Conservation (phyloP, 2,329 filamentous ascomycete genomes). For the Penicillium sp. region DNA sequence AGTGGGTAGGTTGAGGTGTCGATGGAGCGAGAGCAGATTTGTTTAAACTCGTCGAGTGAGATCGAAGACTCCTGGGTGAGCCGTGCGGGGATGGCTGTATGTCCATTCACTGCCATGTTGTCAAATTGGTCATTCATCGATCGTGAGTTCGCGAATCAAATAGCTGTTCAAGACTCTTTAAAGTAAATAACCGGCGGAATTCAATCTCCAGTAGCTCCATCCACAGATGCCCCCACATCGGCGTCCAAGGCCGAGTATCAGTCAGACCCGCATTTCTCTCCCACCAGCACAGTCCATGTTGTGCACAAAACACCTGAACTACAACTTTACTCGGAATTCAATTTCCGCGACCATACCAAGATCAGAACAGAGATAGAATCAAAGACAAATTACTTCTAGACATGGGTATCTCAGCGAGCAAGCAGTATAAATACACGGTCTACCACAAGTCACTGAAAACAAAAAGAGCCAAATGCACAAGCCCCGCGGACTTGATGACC, state of each 20-base stretch:
- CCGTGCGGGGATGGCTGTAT: slow-evolving; percentile 26
- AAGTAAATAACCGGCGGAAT: slow-evolving; percentile 26
- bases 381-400: slow-evolving; percentile 27
- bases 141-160: not conserved
- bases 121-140: not conserved
- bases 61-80: slow-evolving; percentile 31
- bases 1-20: slow-evolving; percentile 55
- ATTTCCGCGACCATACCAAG: slow-evolving; percentile 18
- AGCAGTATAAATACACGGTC: slow-evolving; percentile 36
- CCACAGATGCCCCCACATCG: slow-evolving; percentile 15
- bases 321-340: slow-evolving; percentile 16
- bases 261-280: slow-evolving; percentile 18
- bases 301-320: not conserved
- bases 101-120: slow-evolving; percentile 15
- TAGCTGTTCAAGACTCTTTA: not conserved
- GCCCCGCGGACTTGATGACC: not conserved
- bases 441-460: slow-evolving; percentile 31
- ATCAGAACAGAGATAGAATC: not conserved
- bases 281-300: not conserved
- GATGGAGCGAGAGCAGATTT: slow-evolving; percentile 52
- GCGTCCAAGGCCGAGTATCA: slow-evolving; percentile 6
- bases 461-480: slow-evolving; percentile 11
- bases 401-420: slow-evolving; percentile 36
- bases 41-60: slow-evolving; percentile 51
- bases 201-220: slow-evolving; percentile 23